A percentile compares a stretch with the other conserved stretches of the same genome.
phyloP scores from a whole-genome alignment of 495 filamentous ascomycete species.

The Trichoderma orchidacearum region DNA sequence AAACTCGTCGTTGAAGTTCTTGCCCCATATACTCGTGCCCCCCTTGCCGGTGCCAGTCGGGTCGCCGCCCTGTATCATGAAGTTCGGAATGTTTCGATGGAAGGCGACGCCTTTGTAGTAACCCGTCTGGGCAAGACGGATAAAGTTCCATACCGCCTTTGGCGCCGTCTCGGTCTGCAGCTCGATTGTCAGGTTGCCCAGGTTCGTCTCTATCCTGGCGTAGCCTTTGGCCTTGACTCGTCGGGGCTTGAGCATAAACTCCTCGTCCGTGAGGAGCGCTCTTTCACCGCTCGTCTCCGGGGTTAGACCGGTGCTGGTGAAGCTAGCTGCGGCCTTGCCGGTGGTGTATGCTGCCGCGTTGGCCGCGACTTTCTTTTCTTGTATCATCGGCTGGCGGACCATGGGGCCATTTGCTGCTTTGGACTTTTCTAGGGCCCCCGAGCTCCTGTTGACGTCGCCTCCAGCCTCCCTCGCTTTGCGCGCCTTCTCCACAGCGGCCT shows the following conservation, averaged over 20 bases:
- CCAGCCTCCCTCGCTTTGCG: conserved; percentile 38
- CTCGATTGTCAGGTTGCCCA: conserved; percentile 76
- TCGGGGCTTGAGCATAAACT: conserved; percentile 85
- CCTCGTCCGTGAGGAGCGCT: conserved; percentile 78
- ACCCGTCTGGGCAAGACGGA: conserved; percentile 73
- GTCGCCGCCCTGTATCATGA: conserved; percentile 98
- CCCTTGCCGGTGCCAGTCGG: conserved; percentile 82
- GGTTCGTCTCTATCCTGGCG: conserved; percentile 70
- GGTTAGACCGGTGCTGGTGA: conserved; percentile 88
- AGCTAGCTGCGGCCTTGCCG: conserved; percentile 80
- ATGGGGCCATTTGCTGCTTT: conserved; percentile 4
- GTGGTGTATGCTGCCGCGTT: conserved; percentile 87
- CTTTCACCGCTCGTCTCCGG: conserved; percentile 78
- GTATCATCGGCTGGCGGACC: conserved; percentile 18
- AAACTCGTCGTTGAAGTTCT: conserved; percentile 84
- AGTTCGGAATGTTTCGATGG: conserved; percentile 85
- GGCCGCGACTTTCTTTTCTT: conserved; percentile 45
- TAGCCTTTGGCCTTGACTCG: conserved; percentile 84
- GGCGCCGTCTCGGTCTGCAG: conserved; percentile 85
- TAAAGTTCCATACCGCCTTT: conserved; percentile 92
- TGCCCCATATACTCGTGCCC: conserved; percentile 79
- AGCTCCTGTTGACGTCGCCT: conserved; percentile 34
- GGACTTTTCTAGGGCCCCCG: conserved; percentile 29
- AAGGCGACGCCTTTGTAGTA: conserved; percentile 77
- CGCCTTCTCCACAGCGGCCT: conserved; percentile 75